These are phyloP conservation scores for Phytophthora megakarya DNA, from an alignment of 352 stramenopile genomes.

Conservation along the genomic window DNA sequence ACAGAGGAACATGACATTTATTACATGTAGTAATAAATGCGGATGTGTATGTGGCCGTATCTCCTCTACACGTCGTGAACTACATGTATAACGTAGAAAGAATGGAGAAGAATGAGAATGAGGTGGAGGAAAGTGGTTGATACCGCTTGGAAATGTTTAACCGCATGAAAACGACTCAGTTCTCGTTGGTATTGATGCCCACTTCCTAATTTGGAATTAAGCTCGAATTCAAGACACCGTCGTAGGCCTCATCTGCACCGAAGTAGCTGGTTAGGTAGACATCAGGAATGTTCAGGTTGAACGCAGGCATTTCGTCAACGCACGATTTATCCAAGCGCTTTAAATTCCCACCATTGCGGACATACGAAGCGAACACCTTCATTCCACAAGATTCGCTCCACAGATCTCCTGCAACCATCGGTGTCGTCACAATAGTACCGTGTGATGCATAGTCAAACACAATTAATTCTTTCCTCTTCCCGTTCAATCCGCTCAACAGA, in stretches of 20 bases:
- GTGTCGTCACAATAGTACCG: conserved; percentile 40
- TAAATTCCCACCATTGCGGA: conserved; percentile 41
- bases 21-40: too few species aligned
- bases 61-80: too few species aligned
- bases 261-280: conserved; percentile 19
- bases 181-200: too few species aligned
- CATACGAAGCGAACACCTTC: conserved; percentile 49
- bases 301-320: conserved; percentile 34
- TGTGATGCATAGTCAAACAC: conserved; percentile 53
- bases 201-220: too few species aligned
- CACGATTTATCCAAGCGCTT: conserved; percentile 51
- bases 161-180: too few species aligned
- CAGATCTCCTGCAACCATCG: conserved; percentile 23
- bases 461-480: conserved; percentile 41
- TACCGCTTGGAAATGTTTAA: too few species aligned
- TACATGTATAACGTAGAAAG: too few species aligned
- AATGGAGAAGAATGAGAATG: too few species aligned
- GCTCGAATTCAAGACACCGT: conserved; percentile 39
- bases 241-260: conserved; percentile 43
- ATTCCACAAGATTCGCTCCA: conserved; percentile 49
- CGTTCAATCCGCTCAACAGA: neutral
- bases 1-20: too few species aligned
- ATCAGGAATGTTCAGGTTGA: conserved; percentile 29
- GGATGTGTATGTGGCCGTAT: too few species aligned
- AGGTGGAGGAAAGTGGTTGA: too few species aligned